These are phyloP conservation scores for Camellia japonica DNA, from an alignment of 148 eudicot genomes.

Conservation along the genomic window DNA sequence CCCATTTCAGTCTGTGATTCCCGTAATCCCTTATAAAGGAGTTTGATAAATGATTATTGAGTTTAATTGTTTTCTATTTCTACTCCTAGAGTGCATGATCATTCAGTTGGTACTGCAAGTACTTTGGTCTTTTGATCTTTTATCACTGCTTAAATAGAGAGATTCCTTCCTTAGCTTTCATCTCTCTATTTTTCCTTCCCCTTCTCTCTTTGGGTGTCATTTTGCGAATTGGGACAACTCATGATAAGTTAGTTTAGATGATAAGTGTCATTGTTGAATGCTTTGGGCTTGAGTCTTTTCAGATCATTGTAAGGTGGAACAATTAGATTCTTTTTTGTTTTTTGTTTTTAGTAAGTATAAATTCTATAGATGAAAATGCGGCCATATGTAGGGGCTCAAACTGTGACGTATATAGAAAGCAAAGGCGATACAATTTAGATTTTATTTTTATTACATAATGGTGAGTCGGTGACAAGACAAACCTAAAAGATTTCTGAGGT, in stretches of 20 bases:
- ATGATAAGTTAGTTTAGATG: background rate
- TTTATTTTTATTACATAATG: too few species aligned
- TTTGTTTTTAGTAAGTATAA: too few species aligned
- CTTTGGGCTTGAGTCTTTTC: constrained; percentile 1
- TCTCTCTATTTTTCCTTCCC: background rate
- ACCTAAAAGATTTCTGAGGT: background rate
- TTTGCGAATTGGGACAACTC: background rate
- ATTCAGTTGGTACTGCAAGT: background rate
- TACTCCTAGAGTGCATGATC: background rate
- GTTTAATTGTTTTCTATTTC: background rate
- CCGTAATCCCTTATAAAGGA: background rate
- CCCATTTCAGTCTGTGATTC: background rate
- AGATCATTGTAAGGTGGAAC: background rate
- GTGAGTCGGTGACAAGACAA: background rate
- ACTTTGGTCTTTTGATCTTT: too few species aligned
- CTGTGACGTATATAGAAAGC: too few species aligned
- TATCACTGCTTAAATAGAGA: background rate
- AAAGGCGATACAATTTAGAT: background rate
- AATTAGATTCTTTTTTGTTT: too few species aligned
- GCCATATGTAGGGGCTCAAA: too few species aligned
- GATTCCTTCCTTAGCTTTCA: background rate
- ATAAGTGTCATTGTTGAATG: background rate
- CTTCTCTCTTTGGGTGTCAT: background rate
- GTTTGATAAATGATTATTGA: background rate
- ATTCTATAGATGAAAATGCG: too few species aligned